Conservation (phyloP, 305 asterid species). For the Solanum hybrid region DNA sequence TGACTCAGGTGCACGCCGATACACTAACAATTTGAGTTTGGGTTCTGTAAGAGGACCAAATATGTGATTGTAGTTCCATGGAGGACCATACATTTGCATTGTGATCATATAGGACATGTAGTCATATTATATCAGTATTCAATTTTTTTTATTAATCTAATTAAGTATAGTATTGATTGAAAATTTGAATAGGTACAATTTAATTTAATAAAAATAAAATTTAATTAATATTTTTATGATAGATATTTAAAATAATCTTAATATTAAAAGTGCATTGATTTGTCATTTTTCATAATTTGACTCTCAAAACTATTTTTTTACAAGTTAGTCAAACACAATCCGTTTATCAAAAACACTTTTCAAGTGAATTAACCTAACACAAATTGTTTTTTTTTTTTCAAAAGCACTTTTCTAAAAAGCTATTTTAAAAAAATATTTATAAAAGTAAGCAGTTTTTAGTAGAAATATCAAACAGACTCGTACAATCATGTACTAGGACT, state of each 20-base stretch:
- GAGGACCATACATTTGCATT: background rate
- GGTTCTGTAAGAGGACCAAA: fast-evolving
- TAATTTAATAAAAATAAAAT: too few relatives aligned
- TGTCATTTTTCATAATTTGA: background rate
- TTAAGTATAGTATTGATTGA: background rate
- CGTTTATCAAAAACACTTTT: too few relatives aligned
- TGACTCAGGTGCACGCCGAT: background rate
- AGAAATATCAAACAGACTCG: background rate
- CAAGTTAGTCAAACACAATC: background rate
- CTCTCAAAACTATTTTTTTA: background rate
- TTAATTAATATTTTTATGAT: too few relatives aligned
- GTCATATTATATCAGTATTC: background rate
- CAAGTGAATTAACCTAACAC: background rate
- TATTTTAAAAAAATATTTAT: too few relatives aligned
- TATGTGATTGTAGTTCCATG: background rate
- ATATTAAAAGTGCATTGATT: background rate
- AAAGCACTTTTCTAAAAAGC: background rate
- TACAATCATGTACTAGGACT: background rate
- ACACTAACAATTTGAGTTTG: background rate
- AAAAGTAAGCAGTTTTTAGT: too few relatives aligned
- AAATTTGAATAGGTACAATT: background rate
- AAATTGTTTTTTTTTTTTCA: too few relatives aligned
- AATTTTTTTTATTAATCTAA: background rate
- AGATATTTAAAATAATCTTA: background rate
- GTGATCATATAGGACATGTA: background rate